phyloP scores from a whole-genome alignment of 2,329 filamentous ascomycete species.

The Zasmidium cellare region DNA sequence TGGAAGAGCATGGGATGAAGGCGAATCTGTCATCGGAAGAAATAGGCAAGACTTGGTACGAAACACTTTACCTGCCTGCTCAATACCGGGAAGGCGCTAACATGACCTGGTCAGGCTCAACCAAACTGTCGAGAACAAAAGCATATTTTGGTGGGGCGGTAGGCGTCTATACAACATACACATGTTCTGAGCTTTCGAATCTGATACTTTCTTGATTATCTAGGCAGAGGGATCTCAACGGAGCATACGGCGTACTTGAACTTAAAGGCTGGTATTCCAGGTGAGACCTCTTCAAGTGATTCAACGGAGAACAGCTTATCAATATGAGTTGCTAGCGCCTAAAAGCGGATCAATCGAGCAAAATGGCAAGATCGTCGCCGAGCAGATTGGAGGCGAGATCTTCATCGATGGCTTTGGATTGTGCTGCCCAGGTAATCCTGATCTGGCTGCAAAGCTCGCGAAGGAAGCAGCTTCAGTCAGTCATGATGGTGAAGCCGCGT shows the following conservation, averaged over 20 bases:
- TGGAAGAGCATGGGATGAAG: neutral
- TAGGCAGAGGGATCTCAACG: constrained; percentile 4
- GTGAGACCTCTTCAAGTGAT: neutral
- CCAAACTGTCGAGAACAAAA: neutral
- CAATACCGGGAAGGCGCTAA: too few species aligned
- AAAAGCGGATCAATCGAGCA: neutral
- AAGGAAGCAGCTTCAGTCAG: constrained; percentile 2
- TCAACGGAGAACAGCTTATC: too few species aligned
- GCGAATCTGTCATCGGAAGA: neutral
- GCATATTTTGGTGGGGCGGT: constrained; percentile 4
- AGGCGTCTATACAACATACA: too few species aligned
- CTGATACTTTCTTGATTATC: too few species aligned
- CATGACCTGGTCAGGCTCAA: too few species aligned
- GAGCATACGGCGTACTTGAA: constrained; percentile 5
- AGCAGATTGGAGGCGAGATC: constrained; percentile 7
- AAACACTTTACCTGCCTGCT: too few species aligned
- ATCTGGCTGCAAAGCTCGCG: neutral
- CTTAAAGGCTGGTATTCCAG: neutral
- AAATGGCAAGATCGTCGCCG: constrained; percentile 4
- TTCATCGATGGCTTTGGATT: constrained; percentile 5
- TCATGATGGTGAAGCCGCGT: constrained; percentile 5
- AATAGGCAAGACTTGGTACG: constrained; percentile 3
- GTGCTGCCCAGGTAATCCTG: neutral
- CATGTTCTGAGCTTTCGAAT: too few species aligned
- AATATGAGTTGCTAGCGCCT: too few species aligned